Conservation (phyloP, 805 yeast species). For the Grigorovia humatica region DNA sequence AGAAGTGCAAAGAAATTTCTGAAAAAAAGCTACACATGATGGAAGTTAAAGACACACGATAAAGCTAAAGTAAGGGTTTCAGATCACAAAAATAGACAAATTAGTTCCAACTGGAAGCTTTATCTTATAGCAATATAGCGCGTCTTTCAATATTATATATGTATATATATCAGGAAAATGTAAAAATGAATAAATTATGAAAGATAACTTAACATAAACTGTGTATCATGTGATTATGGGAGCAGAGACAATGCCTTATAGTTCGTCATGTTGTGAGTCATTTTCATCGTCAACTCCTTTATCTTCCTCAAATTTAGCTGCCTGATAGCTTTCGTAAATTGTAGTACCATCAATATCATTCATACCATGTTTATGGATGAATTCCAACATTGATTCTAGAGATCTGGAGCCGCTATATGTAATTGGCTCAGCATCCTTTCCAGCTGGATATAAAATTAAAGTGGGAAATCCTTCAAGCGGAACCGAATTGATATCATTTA, state of each 20-base stretch:
- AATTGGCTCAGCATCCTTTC: constrained; percentile 56
- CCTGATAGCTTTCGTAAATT: constrained; percentile 18
- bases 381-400: constrained; percentile 56
- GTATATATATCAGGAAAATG: too few relatives aligned
- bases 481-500: constrained; percentile 69
- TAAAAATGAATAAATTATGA: too few relatives aligned
- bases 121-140: too few relatives aligned
- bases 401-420: constrained; percentile 64
- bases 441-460: constrained; percentile 81
- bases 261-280: constrained; percentile 26
- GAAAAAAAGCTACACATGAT: too few relatives aligned
- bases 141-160: too few relatives aligned
- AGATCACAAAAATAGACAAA: too few relatives aligned
- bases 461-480: constrained; percentile 90
- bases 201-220: too few relatives aligned
- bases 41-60: too few relatives aligned
- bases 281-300: constrained; percentile 12
- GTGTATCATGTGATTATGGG: too few relatives aligned
- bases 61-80: too few relatives aligned
- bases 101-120: too few relatives aligned
- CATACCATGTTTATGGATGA: constrained; percentile 61
- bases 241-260: constrained; percentile 8
- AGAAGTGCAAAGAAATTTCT: too few relatives aligned
- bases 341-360: constrained; percentile 46
- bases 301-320: constrained; percentile 7